phyloP scores from a whole-genome alignment of 1,284 basidiomycete species.

The Sanghuangporus weigelae region DNA sequence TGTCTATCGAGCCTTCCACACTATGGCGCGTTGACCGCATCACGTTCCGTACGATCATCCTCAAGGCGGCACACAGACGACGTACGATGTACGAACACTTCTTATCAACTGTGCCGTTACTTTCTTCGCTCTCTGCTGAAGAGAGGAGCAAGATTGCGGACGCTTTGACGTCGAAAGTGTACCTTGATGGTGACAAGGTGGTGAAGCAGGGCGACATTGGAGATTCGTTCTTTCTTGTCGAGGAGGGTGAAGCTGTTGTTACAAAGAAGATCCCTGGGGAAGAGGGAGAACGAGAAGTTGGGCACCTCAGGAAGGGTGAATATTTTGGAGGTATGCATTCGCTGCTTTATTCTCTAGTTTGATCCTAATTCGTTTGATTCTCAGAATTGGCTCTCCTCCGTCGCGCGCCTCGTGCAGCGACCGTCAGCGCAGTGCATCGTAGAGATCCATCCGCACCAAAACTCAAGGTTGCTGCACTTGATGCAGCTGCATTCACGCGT shows the following conservation, averaged over 20 bases:
- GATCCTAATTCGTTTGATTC: conserved; percentile 9
- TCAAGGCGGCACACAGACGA: conserved; percentile 81
- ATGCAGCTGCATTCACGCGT: conserved; percentile 91
- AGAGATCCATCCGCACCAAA: conserved; percentile 47
- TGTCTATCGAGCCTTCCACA: conserved; percentile 80
- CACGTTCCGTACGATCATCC: conserved; percentile 97
- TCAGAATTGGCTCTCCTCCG: conserved; percentile 80
- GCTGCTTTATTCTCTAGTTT: conserved; percentile 14
- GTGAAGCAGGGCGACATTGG: conserved; percentile 92
- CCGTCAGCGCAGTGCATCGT: conserved; percentile 77
- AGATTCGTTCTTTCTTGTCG: conserved; percentile 96
- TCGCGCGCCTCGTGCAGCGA: conserved; percentile 86
- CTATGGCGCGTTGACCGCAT: conserved; percentile 96
- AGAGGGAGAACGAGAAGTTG: conserved; percentile 69
- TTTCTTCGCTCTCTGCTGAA: conserved; percentile 79
- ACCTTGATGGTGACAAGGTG: conserved; percentile 80
- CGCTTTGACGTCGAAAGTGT: conserved; percentile 82
- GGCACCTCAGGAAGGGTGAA: conserved; percentile 81
- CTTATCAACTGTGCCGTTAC: conserved; percentile 85
- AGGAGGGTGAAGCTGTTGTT: conserved; percentile 87
- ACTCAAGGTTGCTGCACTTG: conserved; percentile 89
- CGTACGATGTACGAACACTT: conserved; percentile 96
- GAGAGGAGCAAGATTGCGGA: conserved; percentile 97
- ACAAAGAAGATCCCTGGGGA: conserved; percentile 67
- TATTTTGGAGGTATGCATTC: conserved; percentile 88